Base-by-base conservation (phyloP, 768 basidiomycete species). In the Boletus barrowsii region DNA sequence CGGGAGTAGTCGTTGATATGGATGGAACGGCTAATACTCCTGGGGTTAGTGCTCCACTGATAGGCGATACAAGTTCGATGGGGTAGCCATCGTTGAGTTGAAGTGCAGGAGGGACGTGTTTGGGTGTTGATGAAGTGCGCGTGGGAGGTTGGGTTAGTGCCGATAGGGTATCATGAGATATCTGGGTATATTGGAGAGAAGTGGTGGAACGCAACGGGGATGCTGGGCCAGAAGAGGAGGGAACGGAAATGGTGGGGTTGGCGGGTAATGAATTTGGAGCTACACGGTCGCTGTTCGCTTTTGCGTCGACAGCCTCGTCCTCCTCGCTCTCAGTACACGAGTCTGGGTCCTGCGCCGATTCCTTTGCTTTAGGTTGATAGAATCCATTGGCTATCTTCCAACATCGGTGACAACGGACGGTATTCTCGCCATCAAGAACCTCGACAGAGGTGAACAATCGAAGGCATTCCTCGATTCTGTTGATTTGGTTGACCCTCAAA, bases 381-480 rank as follows among this genome's bases (percentile, higher is more conserved):
- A 78, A 69, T 17, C 88, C 87, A 64, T 93, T 83, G 52, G 82
- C 84, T 35, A 93, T 85, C 76, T 93, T 94, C 95, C 95, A 98
- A 72, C 95, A 98, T 48, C 87, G 80, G 59, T 88, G 80, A 68
- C 95, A 98, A 0, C 93, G 93, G 49, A 97, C 94, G 75, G 86
- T 88, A 62, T 98, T 97, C 62, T 97, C 95, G 0, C 92, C 93
- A 61, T 97, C 90, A 33, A 98, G 73, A 8, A 91, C 82, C 63
- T 98, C 95, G n/a, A 97, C 94, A 5, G 87, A 79, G 0, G 94
- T 97, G 72, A 98, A 98, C 74, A 89, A 78, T 58, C 84, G 78
- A 55, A 96, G 71, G 58, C 90, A 92, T 53, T 94, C 92, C 62
- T 90, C 88, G 4, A 65, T 67, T 39, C 55, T 39, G 22, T 61